Percentiles rank a stretch among this genome's conserved stretches.
Evolutionary conservation across 1,139 yeast genomes (phyloP).

Genomic region (Blastobotrys capitulatus): DNA sequence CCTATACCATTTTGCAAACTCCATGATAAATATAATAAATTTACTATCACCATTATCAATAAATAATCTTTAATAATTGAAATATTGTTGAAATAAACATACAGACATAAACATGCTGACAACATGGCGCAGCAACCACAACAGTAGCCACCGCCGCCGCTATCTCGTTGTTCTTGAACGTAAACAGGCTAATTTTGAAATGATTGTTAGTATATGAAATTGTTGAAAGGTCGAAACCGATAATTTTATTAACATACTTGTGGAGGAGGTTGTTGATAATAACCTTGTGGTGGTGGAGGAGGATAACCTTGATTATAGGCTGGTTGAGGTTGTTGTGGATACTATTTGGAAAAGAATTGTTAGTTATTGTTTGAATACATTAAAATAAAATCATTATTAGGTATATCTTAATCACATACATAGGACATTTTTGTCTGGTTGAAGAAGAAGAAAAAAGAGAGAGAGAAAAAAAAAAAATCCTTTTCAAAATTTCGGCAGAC

Average conservation of each 20-base stretch:
- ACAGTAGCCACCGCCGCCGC: constrained; percentile 27
- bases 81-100: constrained; percentile 15
- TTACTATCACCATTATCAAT: too few species aligned
- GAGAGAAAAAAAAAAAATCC: background rate
- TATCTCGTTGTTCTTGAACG: constrained; percentile 24
- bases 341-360: constrained; percentile 6
- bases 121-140: constrained; percentile 33
- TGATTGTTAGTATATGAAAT: background rate
- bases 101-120: constrained; percentile 30
- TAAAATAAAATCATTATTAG: too few species aligned
- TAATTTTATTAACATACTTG: constrained; percentile 6
- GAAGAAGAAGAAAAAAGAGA: background rate
- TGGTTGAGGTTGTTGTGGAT: constrained; percentile 29
- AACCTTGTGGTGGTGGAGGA: constrained; percentile 16
- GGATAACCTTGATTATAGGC: constrained; percentile 21
- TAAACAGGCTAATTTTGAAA: constrained; percentile 22
- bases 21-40: too few species aligned
- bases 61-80: too few species aligned
- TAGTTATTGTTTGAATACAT: too few species aligned
- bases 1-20: too few species aligned
- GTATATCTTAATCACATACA: constrained; percentile 14
- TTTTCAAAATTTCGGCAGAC: background rate
- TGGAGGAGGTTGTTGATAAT: constrained; percentile 22
- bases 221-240: too few species aligned
- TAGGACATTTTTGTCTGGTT: constrained; percentile 17